Percentiles rank a stretch among this genome's conserved stretches.
These are phyloP conservation scores for Suillus spraguei DNA, from an alignment of 768 basidiomycete species.

Conservation along the genomic window DNA sequence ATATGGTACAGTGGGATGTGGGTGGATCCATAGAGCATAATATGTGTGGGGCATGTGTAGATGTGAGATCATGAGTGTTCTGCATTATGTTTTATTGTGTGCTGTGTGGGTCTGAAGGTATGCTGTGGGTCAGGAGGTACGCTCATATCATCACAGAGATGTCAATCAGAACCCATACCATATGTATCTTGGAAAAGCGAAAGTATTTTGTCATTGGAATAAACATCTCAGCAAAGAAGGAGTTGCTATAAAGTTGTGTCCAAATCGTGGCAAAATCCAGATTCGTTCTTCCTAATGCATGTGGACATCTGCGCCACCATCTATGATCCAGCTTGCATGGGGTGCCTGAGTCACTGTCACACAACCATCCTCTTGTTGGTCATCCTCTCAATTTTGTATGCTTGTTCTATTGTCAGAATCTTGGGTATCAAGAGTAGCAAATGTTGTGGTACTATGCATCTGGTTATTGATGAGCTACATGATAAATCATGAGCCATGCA, in stretches of 20 bases:
- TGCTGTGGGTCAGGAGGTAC: no score
- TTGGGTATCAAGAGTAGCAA: slow-evolving; percentile 29
- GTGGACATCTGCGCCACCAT: background rate
- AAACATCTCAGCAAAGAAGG: background rate
- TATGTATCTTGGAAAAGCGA: background rate
- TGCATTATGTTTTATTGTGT: slow-evolving; percentile 2
- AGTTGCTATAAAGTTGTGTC: background rate
- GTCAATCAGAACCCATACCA: slow-evolving; percentile 11
- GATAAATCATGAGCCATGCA: rapidly evolving
- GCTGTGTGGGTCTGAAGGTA: slow-evolving; percentile 16
- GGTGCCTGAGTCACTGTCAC: slow-evolving; percentile 11
- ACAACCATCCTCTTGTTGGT: slow-evolving; percentile 15
- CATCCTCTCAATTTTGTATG: slow-evolving; percentile 6
- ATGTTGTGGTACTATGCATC: slow-evolving; percentile 35
- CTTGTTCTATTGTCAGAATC: slow-evolving; percentile 18
- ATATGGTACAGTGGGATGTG: slow-evolving; percentile 28
- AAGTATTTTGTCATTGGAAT: background rate
- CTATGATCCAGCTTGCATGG: slow-evolving; percentile 17
- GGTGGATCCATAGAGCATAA: slow-evolving; percentile 12
- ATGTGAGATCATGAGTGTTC: slow-evolving; percentile 7
- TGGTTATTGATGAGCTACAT: slow-evolving; percentile 31
- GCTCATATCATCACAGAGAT: background rate
- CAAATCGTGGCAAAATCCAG: background rate
- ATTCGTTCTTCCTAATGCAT: background rate
- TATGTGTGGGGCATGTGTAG: slow-evolving; percentile 10